phyloP scores from a whole-genome alignment of 2,329 filamentous ascomycete species.

The Neocucurbitaria cava region DNA sequence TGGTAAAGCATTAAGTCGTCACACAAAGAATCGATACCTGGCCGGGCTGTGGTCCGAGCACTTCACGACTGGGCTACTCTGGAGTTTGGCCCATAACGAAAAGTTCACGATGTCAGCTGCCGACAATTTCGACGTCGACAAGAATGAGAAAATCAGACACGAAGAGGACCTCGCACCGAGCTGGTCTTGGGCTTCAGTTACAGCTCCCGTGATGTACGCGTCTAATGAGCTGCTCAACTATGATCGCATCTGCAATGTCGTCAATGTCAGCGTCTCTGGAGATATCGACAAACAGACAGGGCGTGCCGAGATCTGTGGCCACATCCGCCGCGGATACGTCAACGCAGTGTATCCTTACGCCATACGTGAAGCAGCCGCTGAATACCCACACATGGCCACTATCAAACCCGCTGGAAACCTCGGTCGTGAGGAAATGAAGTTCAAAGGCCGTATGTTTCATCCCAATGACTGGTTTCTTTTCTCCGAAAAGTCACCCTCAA shows the following conservation, averaged over 20 bases:
- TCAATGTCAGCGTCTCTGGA: constrained; percentile 9
- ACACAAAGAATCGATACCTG: constrained; percentile 19
- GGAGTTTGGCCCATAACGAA: constrained; percentile 18
- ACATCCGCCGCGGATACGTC: constrained; percentile 22
- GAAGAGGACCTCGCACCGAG: constrained; percentile 17
- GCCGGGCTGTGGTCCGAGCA: constrained; percentile 26
- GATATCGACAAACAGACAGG: constrained; percentile 12
- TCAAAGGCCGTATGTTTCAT: constrained; percentile 15
- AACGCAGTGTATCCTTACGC: constrained; percentile 27
- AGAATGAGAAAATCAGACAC: constrained; percentile 19
- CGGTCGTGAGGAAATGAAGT: constrained; percentile 7
- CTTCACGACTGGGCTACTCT: constrained; percentile 21
- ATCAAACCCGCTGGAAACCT: neutral
- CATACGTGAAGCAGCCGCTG: constrained; percentile 16
- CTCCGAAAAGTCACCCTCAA: constrained; percentile 11
- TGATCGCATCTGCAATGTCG: constrained; percentile 21
- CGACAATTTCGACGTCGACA: constrained; percentile 16
- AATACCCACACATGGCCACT: constrained; percentile 13
- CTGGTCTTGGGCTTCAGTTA: constrained; percentile 32
- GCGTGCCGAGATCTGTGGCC: constrained; percentile 14
- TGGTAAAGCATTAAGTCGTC: constrained; percentile 14
- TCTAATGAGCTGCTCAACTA: constrained; percentile 10
- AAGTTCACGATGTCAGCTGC: constrained; percentile 10
- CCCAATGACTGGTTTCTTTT: constrained; percentile 24
- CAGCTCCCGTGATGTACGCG: constrained; percentile 22